Conservation (phyloP, 2,329 filamentous ascomycete species). For the Claviceps sp. region DNA sequence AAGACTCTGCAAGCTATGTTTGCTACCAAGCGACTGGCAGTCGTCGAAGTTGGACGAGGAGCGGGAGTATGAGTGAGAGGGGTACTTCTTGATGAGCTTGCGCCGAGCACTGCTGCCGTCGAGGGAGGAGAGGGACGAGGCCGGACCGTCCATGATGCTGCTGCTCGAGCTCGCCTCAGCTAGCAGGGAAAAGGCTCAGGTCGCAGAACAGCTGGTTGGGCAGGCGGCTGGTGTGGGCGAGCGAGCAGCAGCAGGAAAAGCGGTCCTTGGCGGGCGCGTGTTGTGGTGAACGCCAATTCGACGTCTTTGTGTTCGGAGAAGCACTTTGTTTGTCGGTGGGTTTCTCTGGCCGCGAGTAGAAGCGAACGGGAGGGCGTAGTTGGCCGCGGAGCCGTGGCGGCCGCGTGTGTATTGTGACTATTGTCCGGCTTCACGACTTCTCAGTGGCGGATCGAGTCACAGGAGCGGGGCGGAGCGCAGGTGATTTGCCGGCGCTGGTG, state of each 20-base stretch:
- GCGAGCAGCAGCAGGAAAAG: conserved; percentile 6
- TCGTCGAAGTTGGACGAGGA: conserved; percentile 41
- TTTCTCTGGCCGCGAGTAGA: neutral
- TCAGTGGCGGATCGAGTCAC: neutral
- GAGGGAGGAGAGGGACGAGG: conserved; percentile 26
- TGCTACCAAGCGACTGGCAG: conserved; percentile 44
- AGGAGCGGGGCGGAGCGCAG: neutral
- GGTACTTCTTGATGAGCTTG: conserved; percentile 50
- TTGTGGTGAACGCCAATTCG: conserved; percentile 2
- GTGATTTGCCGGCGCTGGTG: neutral
- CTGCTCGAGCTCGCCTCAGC: conserved; percentile 9
- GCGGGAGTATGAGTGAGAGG: conserved; percentile 27
- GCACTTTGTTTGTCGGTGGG: neutral
- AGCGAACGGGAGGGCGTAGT: neutral
- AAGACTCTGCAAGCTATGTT: conserved; percentile 51
- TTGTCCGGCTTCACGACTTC: neutral
- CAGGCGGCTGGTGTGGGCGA: conserved; percentile 7
- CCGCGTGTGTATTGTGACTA: neutral
- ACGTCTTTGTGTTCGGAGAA: neutral
- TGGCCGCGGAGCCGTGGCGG: neutral
- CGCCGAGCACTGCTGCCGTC: conserved; percentile 41
- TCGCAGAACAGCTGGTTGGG: conserved; percentile 4
- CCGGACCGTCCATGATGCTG: conserved; percentile 34
- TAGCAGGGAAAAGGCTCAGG: conserved; percentile 11
- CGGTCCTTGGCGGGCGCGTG: conserved; percentile 2